Percentiles rank a stretch among this genome's conserved stretches.
Evolutionary conservation across 306 rosid species (phyloP).

Genomic region (Hippophae rhamnoides): DNA sequence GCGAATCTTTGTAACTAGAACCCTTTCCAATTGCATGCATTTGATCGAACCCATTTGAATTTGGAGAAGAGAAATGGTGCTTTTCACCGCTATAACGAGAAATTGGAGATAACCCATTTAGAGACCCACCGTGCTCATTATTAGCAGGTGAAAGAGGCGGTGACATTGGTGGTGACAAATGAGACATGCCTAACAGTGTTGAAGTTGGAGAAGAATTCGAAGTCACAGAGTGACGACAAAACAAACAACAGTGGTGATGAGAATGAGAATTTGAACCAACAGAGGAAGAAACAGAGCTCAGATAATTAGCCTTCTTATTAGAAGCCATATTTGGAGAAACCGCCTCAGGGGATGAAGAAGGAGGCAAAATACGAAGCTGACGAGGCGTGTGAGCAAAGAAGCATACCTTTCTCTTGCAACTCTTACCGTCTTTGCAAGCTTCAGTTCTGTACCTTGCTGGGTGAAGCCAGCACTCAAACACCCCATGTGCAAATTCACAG

Average conservation of each 20-base stretch:
- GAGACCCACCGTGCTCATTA: constrained; percentile 14
- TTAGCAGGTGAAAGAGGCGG: constrained; percentile 49
- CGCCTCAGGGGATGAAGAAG: constrained; percentile 26
- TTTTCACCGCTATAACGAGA: constrained; percentile 10
- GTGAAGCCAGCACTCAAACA: constrained; percentile 88
- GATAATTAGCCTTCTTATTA: constrained; percentile 25
- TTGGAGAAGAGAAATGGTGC: background rate
- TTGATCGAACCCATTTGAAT: constrained; percentile 6
- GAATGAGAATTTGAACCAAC: constrained; percentile 15
- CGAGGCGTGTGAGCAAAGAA: constrained; percentile 80
- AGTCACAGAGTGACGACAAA: constrained; percentile 28
- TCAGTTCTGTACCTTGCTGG: constrained; percentile 87
- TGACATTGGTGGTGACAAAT: constrained; percentile 61
- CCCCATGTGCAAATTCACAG: constrained; percentile 83
- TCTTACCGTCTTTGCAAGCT: constrained; percentile 85
- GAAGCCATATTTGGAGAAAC: background rate
- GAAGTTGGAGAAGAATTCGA: constrained; percentile 60
- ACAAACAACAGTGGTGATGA: constrained; percentile 32
- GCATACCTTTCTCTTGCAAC: constrained; percentile 77
- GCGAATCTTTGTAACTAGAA: constrained; percentile 34
- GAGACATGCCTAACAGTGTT: constrained; percentile 52
- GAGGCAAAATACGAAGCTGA: constrained; percentile 57
- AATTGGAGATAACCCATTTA: constrained; percentile 28
- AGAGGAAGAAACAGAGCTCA: constrained; percentile 18
- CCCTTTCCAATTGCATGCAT: constrained; percentile 4